phyloP scores from a whole-genome alignment of 2,329 filamentous ascomycete genomes.

The Cladosporium velox region DNA sequence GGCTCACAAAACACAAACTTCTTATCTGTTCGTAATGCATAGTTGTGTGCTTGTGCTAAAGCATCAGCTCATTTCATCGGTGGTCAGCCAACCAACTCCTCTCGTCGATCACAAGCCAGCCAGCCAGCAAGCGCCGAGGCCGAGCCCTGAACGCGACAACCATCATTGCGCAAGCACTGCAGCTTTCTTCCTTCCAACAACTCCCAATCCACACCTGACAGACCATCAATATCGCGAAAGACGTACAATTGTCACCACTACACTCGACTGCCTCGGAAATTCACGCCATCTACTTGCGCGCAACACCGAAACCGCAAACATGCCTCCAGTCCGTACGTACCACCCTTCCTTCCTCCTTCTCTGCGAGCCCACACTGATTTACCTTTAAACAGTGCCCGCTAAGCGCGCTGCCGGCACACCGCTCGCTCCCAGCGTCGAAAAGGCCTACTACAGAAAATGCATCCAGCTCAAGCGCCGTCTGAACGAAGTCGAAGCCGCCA shows the following conservation, averaged over 20 bases:
- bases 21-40: background rate
- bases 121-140: background rate
- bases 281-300: background rate
- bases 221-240: background rate
- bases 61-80: background rate
- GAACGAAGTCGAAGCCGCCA: constrained; percentile 87
- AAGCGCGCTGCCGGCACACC: constrained; percentile 37
- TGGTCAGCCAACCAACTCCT: background rate
- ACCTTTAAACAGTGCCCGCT: constrained; percentile 19
- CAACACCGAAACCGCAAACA: background rate
- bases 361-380: background rate
- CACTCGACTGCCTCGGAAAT: background rate
- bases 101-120: background rate
- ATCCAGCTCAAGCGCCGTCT: constrained; percentile 90
- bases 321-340: constrained; percentile 13
- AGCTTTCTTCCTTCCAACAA: background rate
- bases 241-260: background rate
- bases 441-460: constrained; percentile 95
- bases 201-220: background rate
- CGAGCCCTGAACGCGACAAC: constrained; percentile 7
- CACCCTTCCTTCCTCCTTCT: no score
- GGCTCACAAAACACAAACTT: background rate
- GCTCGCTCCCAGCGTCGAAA: constrained; percentile 86
- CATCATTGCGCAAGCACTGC: background rate
- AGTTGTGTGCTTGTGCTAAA: background rate